A percentile compares a stretch with the other conserved stretches of the same genome.
Evolutionary conservation across 2,329 filamentous ascomycete genomes (phyloP).

Genomic region (Claviceps quebecensis): DNA sequence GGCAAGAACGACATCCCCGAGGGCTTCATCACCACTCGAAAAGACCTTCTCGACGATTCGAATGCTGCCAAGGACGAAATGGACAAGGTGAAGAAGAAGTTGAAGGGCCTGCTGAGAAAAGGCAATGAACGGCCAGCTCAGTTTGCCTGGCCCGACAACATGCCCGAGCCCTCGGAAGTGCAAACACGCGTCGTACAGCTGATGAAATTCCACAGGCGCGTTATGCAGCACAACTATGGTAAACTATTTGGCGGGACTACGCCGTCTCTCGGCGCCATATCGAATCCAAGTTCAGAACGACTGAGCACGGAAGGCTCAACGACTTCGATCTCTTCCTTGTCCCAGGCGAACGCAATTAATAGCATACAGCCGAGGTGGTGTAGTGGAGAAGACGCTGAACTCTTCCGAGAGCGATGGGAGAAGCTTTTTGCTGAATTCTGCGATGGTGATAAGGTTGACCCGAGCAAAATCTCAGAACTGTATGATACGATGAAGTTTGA

Average conservation of each 20-base stretch:
- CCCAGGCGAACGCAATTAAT: conserved; percentile 48
- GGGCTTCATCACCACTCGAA: conserved; percentile 80
- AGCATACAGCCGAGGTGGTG: conserved; percentile 88
- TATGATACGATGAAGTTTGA: conserved; percentile 99
- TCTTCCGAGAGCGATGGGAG: conserved; percentile 96
- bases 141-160: conserved; percentile 95
- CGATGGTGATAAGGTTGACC: conserved; percentile 94
- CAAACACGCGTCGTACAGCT: conserved; percentile 83
- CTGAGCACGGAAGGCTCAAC: conserved; percentile 26
- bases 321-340: conserved; percentile 32
- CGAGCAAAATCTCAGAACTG: conserved; percentile 94
- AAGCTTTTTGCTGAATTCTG: conserved; percentile 95
- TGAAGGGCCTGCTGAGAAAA: conserved; percentile 81
- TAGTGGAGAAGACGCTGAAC: conserved; percentile 82
- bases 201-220: conserved; percentile 92
- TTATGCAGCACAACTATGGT: conserved; percentile 89
- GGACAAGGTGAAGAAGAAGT: conserved; percentile 99
- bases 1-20: conserved; percentile 72
- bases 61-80: conserved; percentile 98
- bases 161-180: conserved; percentile 87
- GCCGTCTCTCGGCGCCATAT: conserved; percentile 45
- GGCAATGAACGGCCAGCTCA: conserved; percentile 89
- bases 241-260: conserved; percentile 59
- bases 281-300: conserved; percentile 35
- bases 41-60: conserved; percentile 90